A percentile compares a stretch with the other conserved stretches of the same genome.
Conservation (phyloP, 805 yeast species). For the Brettanomyces sp. region DNA sequence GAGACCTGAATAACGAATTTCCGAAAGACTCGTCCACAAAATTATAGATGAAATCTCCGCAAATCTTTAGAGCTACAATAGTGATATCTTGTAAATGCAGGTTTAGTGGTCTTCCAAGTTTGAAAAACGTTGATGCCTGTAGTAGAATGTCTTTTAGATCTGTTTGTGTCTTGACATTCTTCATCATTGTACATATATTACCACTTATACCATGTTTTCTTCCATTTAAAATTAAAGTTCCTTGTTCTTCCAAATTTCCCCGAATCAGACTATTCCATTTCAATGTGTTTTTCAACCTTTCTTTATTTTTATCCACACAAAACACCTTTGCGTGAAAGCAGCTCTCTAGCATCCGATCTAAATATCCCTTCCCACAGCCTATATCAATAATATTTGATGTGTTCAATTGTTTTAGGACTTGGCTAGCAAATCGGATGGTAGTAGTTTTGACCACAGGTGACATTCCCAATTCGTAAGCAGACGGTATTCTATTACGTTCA, state of each 20-base stretch:
- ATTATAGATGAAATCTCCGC: constrained; percentile 19
- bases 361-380: constrained; percentile 25
- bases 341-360: constrained; percentile 17
- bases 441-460: background rate
- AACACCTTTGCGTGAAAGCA: constrained; percentile 8
- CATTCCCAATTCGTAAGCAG: background rate
- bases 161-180: background rate
- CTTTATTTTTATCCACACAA: constrained; percentile 17
- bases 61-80: constrained; percentile 15
- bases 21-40: constrained; percentile 8
- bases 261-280: constrained; percentile 13
- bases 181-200: constrained; percentile 7
- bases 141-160: constrained; percentile 6
- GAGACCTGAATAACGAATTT: background rate
- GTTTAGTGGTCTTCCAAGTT: constrained; percentile 3
- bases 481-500: background rate
- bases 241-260: background rate
- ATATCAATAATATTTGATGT: constrained; percentile 14
- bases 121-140: constrained; percentile 6
- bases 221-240: no score
- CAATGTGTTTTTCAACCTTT: constrained; percentile 12
- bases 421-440: constrained; percentile 1
- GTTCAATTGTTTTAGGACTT: background rate
- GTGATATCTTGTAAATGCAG: background rate
- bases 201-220: background rate